Evolutionary conservation across 345 rosid genomes (phyloP).

Genomic region (Raphanus sativus): DNA sequence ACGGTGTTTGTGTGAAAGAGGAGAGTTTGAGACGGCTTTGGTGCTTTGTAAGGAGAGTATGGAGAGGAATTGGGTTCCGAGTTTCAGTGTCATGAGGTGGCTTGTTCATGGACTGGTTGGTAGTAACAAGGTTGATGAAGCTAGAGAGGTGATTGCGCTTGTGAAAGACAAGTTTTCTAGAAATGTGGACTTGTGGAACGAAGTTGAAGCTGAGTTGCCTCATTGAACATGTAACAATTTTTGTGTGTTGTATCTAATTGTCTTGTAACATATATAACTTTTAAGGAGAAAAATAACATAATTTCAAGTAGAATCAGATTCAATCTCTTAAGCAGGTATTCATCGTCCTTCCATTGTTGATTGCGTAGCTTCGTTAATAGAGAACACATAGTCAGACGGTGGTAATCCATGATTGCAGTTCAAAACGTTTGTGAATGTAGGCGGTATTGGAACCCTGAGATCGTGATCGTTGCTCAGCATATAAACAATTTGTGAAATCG

Average conservation of each 20-base stretch:
- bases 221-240: slow-evolving; percentile 28
- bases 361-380: slow-evolving; percentile 5
- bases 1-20: slow-evolving; percentile 50
- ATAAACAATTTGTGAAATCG: background rate
- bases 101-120: slow-evolving; percentile 66
- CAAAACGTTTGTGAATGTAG: slow-evolving; percentile 18
- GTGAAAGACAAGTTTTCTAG: slow-evolving; percentile 58
- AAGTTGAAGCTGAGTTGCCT: slow-evolving; percentile 63
- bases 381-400: background rate
- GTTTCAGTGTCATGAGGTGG: slow-evolving; percentile 55
- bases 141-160: slow-evolving; percentile 48
- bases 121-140: slow-evolving; percentile 57
- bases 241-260: slow-evolving; percentile 5
- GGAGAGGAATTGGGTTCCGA: slow-evolving; percentile 71
- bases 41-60: slow-evolving; percentile 56
- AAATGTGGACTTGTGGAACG: slow-evolving; percentile 61
- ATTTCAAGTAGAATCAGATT: background rate
- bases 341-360: slow-evolving; percentile 5
- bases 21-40: slow-evolving; percentile 66
- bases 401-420: background rate
- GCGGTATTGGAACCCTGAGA: slow-evolving; percentile 2
- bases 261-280: background rate
- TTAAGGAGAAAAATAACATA: background rate
- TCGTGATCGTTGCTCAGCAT: slow-evolving; percentile 9
- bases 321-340: background rate